These are phyloP conservation scores for Pleoardoris graminearum DNA, from an alignment of 2,329 filamentous ascomycete genomes.

Conservation along the genomic window DNA sequence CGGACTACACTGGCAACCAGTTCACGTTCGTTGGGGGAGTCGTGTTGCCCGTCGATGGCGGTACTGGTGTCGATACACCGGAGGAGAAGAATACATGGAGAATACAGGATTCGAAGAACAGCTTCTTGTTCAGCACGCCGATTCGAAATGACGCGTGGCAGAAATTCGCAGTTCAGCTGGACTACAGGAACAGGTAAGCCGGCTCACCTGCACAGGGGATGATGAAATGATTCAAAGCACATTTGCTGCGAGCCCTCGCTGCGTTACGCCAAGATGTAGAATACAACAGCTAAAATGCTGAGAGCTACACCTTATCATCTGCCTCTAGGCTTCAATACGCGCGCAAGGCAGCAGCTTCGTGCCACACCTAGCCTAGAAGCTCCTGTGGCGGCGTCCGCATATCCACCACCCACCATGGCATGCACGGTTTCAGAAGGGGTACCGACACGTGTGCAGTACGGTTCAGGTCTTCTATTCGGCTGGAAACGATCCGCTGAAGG, in stretches of 20 bases:
- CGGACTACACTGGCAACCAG: slow-evolving; percentile 31
- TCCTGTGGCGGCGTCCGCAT: too few species aligned
- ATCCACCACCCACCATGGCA: too few species aligned
- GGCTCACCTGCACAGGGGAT: background rate
- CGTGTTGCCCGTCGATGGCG: slow-evolving; percentile 26
- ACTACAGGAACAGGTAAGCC: slow-evolving; percentile 28
- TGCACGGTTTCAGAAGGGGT: background rate
- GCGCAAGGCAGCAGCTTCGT: too few species aligned
- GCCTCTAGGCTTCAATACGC: too few species aligned
- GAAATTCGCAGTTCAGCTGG: slow-evolving; percentile 32
- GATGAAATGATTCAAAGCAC: too few species aligned
- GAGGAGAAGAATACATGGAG: slow-evolving; percentile 24
- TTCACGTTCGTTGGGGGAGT: slow-evolving; percentile 28
- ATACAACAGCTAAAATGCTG: too few species aligned
- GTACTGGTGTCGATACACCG: slow-evolving; percentile 19
- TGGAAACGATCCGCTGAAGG: slow-evolving; percentile 16
- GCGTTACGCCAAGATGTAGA: too few species aligned
- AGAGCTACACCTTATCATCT: too few species aligned
- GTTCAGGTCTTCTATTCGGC: slow-evolving; percentile 29
- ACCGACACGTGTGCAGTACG: slow-evolving; percentile 20
- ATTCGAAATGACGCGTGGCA: slow-evolving; percentile 25
- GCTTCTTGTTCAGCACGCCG: slow-evolving; percentile 22
- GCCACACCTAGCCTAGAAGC: background rate
- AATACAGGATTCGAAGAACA: slow-evolving; percentile 26
- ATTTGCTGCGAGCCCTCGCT: too few species aligned